These are phyloP conservation scores for Coprinopsis marcescibilis DNA, from an alignment of 768 basidiomycete genomes.

Conservation along the genomic window DNA sequence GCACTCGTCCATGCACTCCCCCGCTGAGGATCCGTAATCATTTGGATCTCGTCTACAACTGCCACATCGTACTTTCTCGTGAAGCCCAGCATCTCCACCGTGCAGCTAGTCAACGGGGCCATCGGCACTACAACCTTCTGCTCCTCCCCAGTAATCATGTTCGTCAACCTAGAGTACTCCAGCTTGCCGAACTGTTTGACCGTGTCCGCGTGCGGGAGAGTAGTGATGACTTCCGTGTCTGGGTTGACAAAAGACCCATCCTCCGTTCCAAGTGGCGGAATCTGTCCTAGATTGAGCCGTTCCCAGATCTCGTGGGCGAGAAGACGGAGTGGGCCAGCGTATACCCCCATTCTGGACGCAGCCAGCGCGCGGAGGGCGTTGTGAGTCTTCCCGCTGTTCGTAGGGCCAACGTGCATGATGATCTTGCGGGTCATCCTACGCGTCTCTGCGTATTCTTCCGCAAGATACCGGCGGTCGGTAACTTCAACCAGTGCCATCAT, in stretches of 20 bases:
- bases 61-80: conserved; percentile 58
- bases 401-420: conserved; percentile 95
- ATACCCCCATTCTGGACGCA: conserved; percentile 64
- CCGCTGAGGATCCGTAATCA: conserved; percentile 76
- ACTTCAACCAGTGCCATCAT: conserved; percentile 20
- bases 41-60: conserved; percentile 96
- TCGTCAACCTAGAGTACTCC: conserved; percentile 60
- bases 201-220: neutral
- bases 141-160: conserved; percentile 92
- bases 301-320: conserved; percentile 95
- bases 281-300: conserved; percentile 84
- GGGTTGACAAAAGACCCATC: conserved; percentile 19
- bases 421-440: conserved; percentile 66
- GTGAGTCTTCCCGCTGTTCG: conserved; percentile 96
- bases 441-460: conserved; percentile 44
- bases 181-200: conserved; percentile 33
- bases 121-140: conserved; percentile 56
- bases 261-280: conserved; percentile 61
- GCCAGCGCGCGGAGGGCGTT: conserved; percentile 87
- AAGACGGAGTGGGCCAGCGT: conserved; percentile 87
- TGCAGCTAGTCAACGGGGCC: conserved; percentile 68
- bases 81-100: conserved; percentile 83
- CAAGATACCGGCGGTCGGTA: conserved; percentile 14
- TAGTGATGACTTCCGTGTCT: conserved; percentile 14
- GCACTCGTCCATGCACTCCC: conserved; percentile 82